Base-by-base conservation (phyloP, 805 yeast genomes). In the Wickerhamiella lipophila region DNA sequence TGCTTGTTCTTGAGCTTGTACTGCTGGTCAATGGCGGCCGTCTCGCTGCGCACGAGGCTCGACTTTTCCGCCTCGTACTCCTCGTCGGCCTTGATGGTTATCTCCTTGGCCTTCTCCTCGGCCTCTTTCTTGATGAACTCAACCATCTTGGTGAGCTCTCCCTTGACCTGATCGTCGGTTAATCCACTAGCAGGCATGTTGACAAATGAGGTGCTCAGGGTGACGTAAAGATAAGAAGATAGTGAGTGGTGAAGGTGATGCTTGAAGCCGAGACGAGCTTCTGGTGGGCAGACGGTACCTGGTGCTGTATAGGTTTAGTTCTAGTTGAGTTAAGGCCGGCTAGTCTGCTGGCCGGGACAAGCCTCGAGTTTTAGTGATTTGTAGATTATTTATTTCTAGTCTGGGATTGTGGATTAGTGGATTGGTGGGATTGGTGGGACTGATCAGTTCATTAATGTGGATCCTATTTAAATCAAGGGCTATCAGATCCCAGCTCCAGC, bases 91-190 rank as follows among this genome's bases (percentile, higher is more conserved):
- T 92, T 94, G 61, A 92, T 74, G 65, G 76, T 80, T 63, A 92
- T 87, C 69, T 92, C 99, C 66, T 84, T 85, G 57, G 97, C 96
- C 72, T 92, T 92, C 68, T 92, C 99, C 62, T 88, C 94, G 35
- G 99, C 99, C 72, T 92, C 99, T 77, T 89, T 92, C 71, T 83
- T 85, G 76, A 92, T 92, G 79, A 92, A 92, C 64, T 94, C 88
- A 66, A 89, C 95, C 96, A 92, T 92, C 74, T 92, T 92, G 66
- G 81, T 80, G 68, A 92, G 83, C 73, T 92, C 98, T 59, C 86
- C 86, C 63, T 83, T 87, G 58, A 89, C 97, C 87, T 88, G 84
- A 51, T 58, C 62, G 45, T 58, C 62, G 51, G 55, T 58, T 34
- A 53, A 52, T 42, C 60, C 61, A 13, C 56, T 32, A 26, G 50